These are phyloP conservation scores for Cyanidiococcus yangmingshanensis DNA, from an alignment of 23 red algal genomes.

Conservation along the genomic window DNA sequence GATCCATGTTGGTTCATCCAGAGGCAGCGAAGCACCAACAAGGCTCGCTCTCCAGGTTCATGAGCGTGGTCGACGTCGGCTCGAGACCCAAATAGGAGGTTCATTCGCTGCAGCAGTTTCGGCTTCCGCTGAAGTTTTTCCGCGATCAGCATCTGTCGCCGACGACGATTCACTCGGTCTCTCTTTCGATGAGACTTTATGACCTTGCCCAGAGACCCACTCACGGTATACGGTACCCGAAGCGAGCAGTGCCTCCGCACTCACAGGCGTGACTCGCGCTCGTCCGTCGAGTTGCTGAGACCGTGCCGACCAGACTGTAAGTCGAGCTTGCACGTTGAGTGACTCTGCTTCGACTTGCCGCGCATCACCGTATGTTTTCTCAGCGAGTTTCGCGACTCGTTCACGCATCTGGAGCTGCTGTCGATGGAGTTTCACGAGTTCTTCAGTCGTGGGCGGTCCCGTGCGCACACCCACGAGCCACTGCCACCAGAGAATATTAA, in stretches of 20 bases:
- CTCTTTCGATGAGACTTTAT: background rate
- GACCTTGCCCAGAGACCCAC: background rate
- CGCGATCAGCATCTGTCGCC: no score
- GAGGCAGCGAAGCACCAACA: no score
- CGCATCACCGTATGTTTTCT: background rate
- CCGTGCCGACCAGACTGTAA: background rate
- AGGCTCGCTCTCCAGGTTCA: no score
- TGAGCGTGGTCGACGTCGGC: background rate
- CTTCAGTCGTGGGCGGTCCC: background rate
- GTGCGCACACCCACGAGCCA: background rate
- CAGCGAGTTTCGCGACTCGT: background rate
- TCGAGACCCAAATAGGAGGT: background rate
- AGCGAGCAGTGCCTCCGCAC: background rate
- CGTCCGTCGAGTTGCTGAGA: background rate
- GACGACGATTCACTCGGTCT: background rate
- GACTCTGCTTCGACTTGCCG: background rate
- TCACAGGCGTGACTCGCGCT: background rate
- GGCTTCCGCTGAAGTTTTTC: background rate
- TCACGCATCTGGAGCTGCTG: conserved; percentile 5
- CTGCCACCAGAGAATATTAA: conserved; percentile 5
- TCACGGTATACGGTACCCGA: background rate
- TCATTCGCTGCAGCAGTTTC: background rate
- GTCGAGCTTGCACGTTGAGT: background rate
- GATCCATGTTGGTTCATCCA: no score
- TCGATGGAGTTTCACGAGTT: background rate